These are phyloP conservation scores for Diplodia scrobiculata DNA, from an alignment of 2,329 filamentous ascomycete species.

Conservation along the genomic window DNA sequence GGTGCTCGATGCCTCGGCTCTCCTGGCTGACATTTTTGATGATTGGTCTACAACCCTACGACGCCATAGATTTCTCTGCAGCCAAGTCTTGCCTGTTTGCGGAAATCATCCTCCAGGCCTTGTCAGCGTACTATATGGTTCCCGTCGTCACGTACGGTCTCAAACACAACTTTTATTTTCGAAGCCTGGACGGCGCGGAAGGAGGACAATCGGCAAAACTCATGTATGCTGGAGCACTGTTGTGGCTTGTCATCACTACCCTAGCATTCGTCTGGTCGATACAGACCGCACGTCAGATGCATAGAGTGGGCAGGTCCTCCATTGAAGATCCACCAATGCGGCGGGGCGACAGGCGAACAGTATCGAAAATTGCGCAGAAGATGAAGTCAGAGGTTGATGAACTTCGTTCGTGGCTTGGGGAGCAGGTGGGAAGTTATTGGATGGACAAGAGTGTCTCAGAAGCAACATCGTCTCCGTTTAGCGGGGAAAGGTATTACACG, in stretches of 20 bases:
- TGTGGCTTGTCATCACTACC: constrained; percentile 36
- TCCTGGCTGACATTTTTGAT: constrained; percentile 36
- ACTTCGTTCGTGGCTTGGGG: neutral
- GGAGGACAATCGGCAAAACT: constrained; percentile 32
- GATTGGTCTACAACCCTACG: constrained; percentile 30
- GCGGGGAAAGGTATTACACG: constrained; percentile 7
- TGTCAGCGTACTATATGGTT: constrained; percentile 36
- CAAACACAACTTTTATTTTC: constrained; percentile 38
- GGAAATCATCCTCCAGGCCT: constrained; percentile 37
- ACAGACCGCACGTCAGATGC: constrained; percentile 12
- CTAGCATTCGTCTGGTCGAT: constrained; percentile 29
- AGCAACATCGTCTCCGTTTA: constrained; percentile 28
- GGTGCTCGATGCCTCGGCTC: constrained; percentile 40
- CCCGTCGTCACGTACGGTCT: constrained; percentile 37
- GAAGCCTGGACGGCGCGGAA: constrained; percentile 31
- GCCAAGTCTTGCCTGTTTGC: constrained; percentile 34
- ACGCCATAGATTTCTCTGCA: constrained; percentile 30
- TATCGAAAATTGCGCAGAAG: neutral
- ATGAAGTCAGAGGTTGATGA: too few relatives aligned
- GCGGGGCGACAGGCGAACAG: too few relatives aligned
- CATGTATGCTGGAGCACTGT: constrained; percentile 40
- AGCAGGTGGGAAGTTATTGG: constrained; percentile 15
- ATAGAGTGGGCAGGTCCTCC: constrained; percentile 6
- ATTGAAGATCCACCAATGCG: neutral
- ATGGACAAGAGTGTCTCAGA: constrained; percentile 23